These are phyloP conservation scores for Aspergillus sp. DNA, from an alignment of 2,329 filamentous ascomycete genomes.

Conservation along the genomic window DNA sequence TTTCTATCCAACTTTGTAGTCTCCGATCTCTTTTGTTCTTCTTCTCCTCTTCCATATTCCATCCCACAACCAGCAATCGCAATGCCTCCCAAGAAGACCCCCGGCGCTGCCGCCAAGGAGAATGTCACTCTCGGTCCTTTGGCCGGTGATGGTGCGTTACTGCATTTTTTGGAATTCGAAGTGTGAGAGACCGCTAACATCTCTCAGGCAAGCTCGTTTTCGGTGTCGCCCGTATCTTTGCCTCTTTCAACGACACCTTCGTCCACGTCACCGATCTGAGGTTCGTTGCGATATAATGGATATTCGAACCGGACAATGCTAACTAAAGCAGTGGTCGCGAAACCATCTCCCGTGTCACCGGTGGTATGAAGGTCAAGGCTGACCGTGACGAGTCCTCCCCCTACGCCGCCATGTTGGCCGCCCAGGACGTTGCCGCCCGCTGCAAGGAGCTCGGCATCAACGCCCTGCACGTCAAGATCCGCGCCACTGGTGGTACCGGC, in stretches of 20 bases:
- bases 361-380: conserved; percentile 99
- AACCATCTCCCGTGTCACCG: conserved; percentile 99
- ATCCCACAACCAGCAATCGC: conserved; percentile 47
- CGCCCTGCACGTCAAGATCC: conserved; percentile 99
- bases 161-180: not conserved
- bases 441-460: conserved; percentile 83
- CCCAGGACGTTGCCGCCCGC: conserved; percentile 91
- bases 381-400: conserved; percentile 99
- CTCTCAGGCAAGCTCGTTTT: conserved; percentile 85
- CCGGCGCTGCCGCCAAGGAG: conserved; percentile 74
- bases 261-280: conserved; percentile 99
- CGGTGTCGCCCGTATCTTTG: conserved; percentile 96
- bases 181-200: conserved; percentile 8
- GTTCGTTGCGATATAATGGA: conserved; percentile 44
- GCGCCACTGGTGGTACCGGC: conserved; percentile 97
- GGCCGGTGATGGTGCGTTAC: conserved; percentile 73
- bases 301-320: conserved; percentile 1
- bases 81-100: conserved; percentile 87
- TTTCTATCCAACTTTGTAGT: conserved; percentile 20
- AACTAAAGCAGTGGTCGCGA: conserved; percentile 73
- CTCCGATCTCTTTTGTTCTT: conserved; percentile 18
- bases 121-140: conserved; percentile 98
- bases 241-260: conserved; percentile 88
- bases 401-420: conserved; percentile 99
- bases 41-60: conserved; percentile 31